phyloP scores from a whole-genome alignment of 176 grass and related monocot genomes.

The Alloteropsis semialata region DNA sequence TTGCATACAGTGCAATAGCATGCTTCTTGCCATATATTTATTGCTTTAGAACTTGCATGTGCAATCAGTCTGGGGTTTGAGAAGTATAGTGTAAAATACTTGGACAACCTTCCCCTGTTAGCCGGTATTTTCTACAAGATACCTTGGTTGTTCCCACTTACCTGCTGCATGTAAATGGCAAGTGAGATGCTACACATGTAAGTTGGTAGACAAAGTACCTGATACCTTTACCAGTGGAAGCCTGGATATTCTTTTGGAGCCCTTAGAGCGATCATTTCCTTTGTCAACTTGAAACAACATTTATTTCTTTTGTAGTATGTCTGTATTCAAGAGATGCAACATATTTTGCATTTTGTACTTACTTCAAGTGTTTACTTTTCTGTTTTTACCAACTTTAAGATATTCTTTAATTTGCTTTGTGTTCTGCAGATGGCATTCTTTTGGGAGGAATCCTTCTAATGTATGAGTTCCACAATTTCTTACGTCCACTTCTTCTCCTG shows the following conservation, averaged over 20 bases:
- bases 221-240: background rate
- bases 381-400: background rate
- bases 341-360: background rate
- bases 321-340: background rate
- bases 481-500: slow-evolving; percentile 69
- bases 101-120: background rate
- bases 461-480: slow-evolving; percentile 91
- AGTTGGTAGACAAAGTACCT: background rate
- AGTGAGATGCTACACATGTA: background rate
- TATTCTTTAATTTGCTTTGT: slow-evolving; percentile 18
- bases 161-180: background rate
- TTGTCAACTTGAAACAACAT: background rate
- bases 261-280: slow-evolving; percentile 9
- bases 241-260: background rate
- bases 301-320: background rate
- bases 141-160: background rate
- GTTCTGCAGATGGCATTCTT: slow-evolving; percentile 92
- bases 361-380: background rate
- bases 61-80: background rate
- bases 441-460: slow-evolving; percentile 92
- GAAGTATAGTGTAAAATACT: background rate
- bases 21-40: slow-evolving; percentile 15
- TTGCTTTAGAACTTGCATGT: slow-evolving; percentile 13
- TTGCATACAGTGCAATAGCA: background rate
- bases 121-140: background rate